These are phyloP conservation scores for Bipolaris gigantea DNA, from an alignment of 2,329 filamentous ascomycete genomes.

Conservation along the genomic window DNA sequence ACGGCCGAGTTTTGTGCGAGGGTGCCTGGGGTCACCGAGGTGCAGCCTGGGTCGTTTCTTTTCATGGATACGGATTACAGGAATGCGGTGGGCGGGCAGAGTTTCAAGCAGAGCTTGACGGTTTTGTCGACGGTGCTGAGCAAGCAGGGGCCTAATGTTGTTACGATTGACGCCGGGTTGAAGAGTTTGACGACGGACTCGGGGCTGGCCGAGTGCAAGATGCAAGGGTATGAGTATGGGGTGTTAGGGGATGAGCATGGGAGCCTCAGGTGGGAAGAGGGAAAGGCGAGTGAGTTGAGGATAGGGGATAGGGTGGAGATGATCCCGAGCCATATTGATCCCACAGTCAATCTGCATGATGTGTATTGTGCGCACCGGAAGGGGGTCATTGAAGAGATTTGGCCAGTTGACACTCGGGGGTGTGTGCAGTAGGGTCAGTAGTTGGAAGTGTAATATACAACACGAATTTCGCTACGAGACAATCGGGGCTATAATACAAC, in stretches of 20 bases:
- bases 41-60: constrained; percentile 59
- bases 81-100: constrained; percentile 52
- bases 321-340: constrained; percentile 59
- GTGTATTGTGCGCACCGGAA: constrained; percentile 55
- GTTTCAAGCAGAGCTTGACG: constrained; percentile 55
- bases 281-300: constrained; percentile 36
- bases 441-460: background rate
- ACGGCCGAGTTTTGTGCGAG: constrained; percentile 58
- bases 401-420: constrained; percentile 55
- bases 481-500: too few species aligned
- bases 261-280: constrained; percentile 51
- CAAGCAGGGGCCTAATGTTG: constrained; percentile 48
- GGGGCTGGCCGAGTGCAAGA: constrained; percentile 54
- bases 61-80: constrained; percentile 63
- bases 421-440: constrained; percentile 51
- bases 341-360: constrained; percentile 57
- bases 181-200: constrained; percentile 58
- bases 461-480: background rate
- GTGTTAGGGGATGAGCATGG: constrained; percentile 57
- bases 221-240: constrained; percentile 47
- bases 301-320: constrained; percentile 56
- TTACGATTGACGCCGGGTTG: constrained; percentile 56
- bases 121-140: constrained; percentile 55
- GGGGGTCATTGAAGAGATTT: constrained; percentile 55
- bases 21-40: constrained; percentile 56